Base-by-base conservation (phyloP, 805 yeast genomes). In the Candida insectorum region DNA sequence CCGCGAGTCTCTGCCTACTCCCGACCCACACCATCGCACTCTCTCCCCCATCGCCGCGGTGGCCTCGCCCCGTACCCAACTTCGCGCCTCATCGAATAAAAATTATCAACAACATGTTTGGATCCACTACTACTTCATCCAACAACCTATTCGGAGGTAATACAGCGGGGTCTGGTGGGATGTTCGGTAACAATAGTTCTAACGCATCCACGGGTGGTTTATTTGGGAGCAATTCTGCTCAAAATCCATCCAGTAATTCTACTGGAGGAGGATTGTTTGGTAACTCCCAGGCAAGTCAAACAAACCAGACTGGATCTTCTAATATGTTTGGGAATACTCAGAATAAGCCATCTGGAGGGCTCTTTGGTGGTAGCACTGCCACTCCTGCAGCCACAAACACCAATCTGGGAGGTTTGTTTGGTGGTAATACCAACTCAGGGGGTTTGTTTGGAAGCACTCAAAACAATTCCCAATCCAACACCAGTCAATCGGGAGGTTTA, bases 161-260 rank as follows among this genome's bases (percentile, higher is more conserved):
- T 20, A 8, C 23, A 20, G 8, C 23, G 23, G 23, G 10, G 8
- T 11, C 33, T 8, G 30, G 26, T 15, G 30, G 30, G 10, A 7
- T 27, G 5, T 29, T 26, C 18, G 26, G 37, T 14, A 23, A 21
- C 20, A 19, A 15, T 16, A 16, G 31, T 14, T 17, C 28, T 38
- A 15, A 23, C 17, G 23, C 22, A 13, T 16, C 36, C 12, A 22
- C 58, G 7, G 64, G 57, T 16, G 60, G 65, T 12, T 40, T 55
- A n/a, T 56, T 65, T 41, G 69, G 69, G 18, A 47, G 42, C 26
- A 26, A 13, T 18, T 5, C 7, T 14, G 16, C 20, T 11, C 5
- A 21, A 15, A 30, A 11, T 13, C n/a, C 7, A 30, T 7, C 10
- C 14, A 16, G 10, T 15, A 7, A 9, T 14, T 24, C 27, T 24